These are phyloP conservation scores for Lodderomyces elongisporus DNA, from an alignment of 1,139 yeast genomes.

Conservation along the genomic window DNA sequence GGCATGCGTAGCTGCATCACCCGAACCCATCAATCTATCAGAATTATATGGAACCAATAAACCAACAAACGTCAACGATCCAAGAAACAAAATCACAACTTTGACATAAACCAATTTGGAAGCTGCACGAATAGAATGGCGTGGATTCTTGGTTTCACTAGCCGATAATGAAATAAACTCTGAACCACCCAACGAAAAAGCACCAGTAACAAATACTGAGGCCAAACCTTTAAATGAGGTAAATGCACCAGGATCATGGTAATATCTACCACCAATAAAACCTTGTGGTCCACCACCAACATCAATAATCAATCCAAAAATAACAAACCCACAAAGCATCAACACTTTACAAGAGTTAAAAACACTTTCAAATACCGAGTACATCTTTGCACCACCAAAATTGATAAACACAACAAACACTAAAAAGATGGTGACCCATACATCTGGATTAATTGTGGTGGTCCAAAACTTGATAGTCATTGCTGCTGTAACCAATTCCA, in stretches of 20 bases:
- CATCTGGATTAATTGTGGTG: constrained; percentile 24
- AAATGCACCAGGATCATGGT: constrained; percentile 25
- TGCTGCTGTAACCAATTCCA: constrained; percentile 38
- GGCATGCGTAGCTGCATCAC: constrained; percentile 24
- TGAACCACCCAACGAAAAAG: constrained; percentile 22
- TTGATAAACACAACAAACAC: constrained; percentile 24
- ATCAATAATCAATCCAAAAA: constrained; percentile 26
- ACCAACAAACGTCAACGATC: constrained; percentile 27
- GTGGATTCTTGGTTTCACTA: constrained; percentile 29
- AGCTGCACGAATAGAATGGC: constrained; percentile 29
- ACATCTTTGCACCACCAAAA: constrained; percentile 30
- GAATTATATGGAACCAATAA: constrained; percentile 27
- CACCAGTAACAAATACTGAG: constrained; percentile 23
- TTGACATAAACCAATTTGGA: constrained; percentile 34
- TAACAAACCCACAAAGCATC: constrained; percentile 29
- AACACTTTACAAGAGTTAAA: constrained; percentile 28
- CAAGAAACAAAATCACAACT: constrained; percentile 28
- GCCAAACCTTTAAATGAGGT: constrained; percentile 24
- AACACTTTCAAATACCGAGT: constrained; percentile 29
- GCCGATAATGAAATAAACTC: constrained; percentile 34
- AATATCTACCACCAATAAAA: constrained; percentile 30
- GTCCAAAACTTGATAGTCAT: constrained; percentile 33
- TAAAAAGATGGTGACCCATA: constrained; percentile 29
- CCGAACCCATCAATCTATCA: constrained; percentile 16
- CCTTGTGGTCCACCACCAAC: constrained; percentile 31